These are phyloP conservation scores for Ceratocystis papillata DNA, from an alignment of 2,329 filamentous ascomycete genomes.

Conservation along the genomic window DNA sequence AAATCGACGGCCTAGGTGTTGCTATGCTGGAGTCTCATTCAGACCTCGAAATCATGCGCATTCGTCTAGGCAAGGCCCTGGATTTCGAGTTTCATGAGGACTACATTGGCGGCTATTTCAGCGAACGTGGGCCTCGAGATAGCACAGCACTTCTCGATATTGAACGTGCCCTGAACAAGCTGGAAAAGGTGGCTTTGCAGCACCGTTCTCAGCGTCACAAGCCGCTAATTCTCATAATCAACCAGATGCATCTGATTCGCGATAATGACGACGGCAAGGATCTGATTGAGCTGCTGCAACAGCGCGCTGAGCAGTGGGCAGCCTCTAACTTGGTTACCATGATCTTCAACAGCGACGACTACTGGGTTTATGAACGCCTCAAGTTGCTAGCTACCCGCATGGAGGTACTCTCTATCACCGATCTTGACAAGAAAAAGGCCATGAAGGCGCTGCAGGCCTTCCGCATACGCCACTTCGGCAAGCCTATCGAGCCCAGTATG, in stretches of 20 bases:
- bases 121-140: slow-evolving; percentile 82
- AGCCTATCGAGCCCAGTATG: slow-evolving; percentile 43
- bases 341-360: slow-evolving; percentile 94
- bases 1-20: slow-evolving; percentile 76
- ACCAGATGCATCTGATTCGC: slow-evolving; percentile 80
- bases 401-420: slow-evolving; percentile 79
- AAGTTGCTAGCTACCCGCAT: slow-evolving; percentile 89
- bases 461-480: slow-evolving; percentile 63
- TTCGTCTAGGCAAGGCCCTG: slow-evolving; percentile 81
- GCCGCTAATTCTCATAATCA: slow-evolving; percentile 86
- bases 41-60: slow-evolving; percentile 87
- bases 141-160: slow-evolving; percentile 89
- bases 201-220: slow-evolving; percentile 50
- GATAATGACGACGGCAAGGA: slow-evolving; percentile 91
- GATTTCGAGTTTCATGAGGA: slow-evolving; percentile 98
- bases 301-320: slow-evolving; percentile 93
- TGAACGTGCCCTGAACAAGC: slow-evolving; percentile 90
- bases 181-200: slow-evolving; percentile 84
- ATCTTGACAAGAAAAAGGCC: slow-evolving; percentile 69
- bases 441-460: slow-evolving; percentile 68
- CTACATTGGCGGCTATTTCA: slow-evolving; percentile 93
- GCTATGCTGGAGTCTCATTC: slow-evolving; percentile 96
- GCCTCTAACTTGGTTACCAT: slow-evolving; percentile 81
- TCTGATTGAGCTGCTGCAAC: slow-evolving; percentile 85
- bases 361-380: slow-evolving; percentile 93